phyloP scores from a whole-genome alignment of 495 filamentous ascomycete genomes.

The Talaromyces proteolyticus region DNA sequence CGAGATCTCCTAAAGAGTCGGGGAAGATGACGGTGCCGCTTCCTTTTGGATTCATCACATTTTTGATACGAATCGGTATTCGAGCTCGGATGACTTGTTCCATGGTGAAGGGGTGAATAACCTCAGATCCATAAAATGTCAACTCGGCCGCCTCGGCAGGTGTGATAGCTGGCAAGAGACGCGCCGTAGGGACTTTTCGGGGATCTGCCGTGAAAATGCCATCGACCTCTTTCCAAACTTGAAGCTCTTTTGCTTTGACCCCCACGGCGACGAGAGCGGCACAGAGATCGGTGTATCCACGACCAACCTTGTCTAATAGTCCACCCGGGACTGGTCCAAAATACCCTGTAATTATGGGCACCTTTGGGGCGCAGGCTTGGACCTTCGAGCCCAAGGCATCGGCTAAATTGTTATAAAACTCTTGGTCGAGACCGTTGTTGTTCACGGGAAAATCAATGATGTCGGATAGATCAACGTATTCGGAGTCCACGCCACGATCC shows the following conservation, averaged over 20 bases:
- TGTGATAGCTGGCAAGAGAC: slow-evolving; percentile 69
- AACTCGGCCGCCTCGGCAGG: slow-evolving; percentile 85
- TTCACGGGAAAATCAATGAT: slow-evolving; percentile 56
- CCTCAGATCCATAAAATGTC: slow-evolving; percentile 90
- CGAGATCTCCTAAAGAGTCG: slow-evolving; percentile 38
- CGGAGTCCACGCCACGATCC: slow-evolving; percentile 70
- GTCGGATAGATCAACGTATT: slow-evolving; percentile 82
- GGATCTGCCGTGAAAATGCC: slow-evolving; percentile 89
- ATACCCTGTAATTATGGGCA: slow-evolving; percentile 79
- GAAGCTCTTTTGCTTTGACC: slow-evolving; percentile 68
- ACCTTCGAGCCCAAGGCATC: slow-evolving; percentile 61
- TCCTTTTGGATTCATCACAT: slow-evolving; percentile 89
- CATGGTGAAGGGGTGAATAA: slow-evolving; percentile 98
- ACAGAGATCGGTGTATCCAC: slow-evolving; percentile 88
- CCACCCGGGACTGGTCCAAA: slow-evolving; percentile 83
- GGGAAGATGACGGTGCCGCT: slow-evolving; percentile 80
- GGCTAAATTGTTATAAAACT: slow-evolving; percentile 75
- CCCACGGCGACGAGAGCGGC: slow-evolving; percentile 79
- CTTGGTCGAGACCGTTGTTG: slow-evolving; percentile 57
- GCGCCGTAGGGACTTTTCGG: slow-evolving; percentile 78
- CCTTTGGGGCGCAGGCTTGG: slow-evolving; percentile 56
- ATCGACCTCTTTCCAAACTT: slow-evolving; percentile 92
- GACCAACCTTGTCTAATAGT: slow-evolving; percentile 70
- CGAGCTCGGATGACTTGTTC: slow-evolving; percentile 91
- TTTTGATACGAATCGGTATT: slow-evolving; percentile 96